Evolutionary conservation across 805 yeast species (phyloP), one percentile per base, ranked within the genome.

Genomic region (Pichia thaimueangensis): DNA sequence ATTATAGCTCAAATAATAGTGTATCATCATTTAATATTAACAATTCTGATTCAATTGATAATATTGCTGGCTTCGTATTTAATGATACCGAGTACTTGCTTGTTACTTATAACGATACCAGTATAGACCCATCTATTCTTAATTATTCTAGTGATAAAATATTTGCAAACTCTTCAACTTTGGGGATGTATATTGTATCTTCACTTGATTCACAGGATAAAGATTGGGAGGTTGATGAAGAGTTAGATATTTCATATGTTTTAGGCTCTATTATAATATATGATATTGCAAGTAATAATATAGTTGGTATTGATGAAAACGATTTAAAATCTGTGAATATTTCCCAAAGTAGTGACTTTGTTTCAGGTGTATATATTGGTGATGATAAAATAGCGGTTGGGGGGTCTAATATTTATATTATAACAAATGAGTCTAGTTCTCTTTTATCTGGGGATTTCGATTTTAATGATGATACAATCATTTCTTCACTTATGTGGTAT

Each of bases 341-440:
- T 8, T 12, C 16, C 6, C 9, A 15, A 6, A 28, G 34, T 5
- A 4, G 16, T 12, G 6, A 23, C 8, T 37, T 47, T 24, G 28
- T 29, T 12, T 32, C 67, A 3, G 71, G 77, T 1, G 58, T 59
- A 39, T 71, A 67, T 42, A 56, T 74, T 25, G 81, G 84, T 55
- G 64, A 64, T 11, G 57, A 79, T 0, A 47, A 71, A 10, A 63
- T 79, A 31, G 72, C 74, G 0, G 60, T 83, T 37, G 88, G 85
- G 8, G 93, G 91, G 31, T n/a, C 45, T 12, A 49, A 49, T 15
- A 29, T 51, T 29, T 47, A 47, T n/a, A 19, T 43, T 7, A 4
- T 49, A 9, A n/a, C 21, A 3, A 39, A 39, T 10, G 37, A 41
- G 15, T 20, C 39, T 3, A 33, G 43, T 3, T 13, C 39, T 5